Conservation (phyloP, 108 stramenopile species). For the Nitzschia inconspicua region DNA sequence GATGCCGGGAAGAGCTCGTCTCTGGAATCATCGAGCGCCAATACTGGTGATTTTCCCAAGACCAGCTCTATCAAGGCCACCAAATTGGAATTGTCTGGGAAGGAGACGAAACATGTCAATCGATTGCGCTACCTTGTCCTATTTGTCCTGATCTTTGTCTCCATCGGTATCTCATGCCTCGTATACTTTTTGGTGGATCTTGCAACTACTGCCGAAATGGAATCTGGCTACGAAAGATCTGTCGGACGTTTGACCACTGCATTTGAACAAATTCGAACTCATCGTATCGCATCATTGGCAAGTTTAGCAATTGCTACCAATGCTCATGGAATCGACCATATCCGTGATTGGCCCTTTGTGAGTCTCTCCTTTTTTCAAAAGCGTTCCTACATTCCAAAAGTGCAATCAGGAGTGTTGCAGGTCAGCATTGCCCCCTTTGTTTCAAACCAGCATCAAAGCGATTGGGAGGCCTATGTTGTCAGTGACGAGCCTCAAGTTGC, state of each 20-base stretch:
- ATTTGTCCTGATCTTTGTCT: background rate
- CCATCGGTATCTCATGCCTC: constrained; percentile 1
- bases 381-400: constrained; percentile 1
- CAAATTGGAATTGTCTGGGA: no score
- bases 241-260: no score
- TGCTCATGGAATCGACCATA: constrained; percentile 19
- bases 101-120: no score
- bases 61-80: no score
- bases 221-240: no score
- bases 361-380: no score
- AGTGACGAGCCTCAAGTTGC: constrained; percentile 11
- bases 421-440: constrained; percentile 13
- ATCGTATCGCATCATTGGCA: no score
- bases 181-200: background rate
- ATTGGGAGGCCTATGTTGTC: constrained; percentile 16
- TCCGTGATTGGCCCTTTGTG: no score
- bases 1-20: no score
- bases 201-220: background rate
- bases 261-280: constrained; percentile 10
- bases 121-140: constrained; percentile 11
- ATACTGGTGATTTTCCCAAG: no score
- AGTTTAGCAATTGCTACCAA: constrained; percentile 20
- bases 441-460: background rate
- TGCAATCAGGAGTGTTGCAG: constrained; percentile 1
- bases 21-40: no score